Evolutionary conservation across 306 rosid genomes (phyloP).

Genomic region (Corylus americana): DNA sequence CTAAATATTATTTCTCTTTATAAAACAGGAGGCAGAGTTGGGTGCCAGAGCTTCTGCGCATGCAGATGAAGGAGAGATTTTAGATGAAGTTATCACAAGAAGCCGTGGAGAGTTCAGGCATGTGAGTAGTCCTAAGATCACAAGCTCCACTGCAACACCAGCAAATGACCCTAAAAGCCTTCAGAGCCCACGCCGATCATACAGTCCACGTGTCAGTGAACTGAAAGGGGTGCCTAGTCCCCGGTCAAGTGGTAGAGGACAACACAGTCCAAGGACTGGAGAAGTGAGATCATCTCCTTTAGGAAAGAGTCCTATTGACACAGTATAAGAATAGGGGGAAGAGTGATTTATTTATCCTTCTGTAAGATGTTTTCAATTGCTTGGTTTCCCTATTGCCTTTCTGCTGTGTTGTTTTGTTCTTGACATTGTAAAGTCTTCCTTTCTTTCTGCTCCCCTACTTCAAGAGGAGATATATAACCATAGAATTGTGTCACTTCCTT

Average conservation of each 20-base stretch:
- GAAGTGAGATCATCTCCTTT: constrained; percentile 53
- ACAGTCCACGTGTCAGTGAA: constrained; percentile 64
- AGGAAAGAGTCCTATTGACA: constrained; percentile 70
- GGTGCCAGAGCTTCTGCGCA: constrained; percentile 55
- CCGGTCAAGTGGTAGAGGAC: constrained; percentile 56
- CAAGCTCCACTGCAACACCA: constrained; percentile 82
- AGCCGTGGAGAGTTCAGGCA: constrained; percentile 95
- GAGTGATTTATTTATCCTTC: constrained; percentile 8
- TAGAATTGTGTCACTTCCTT: constrained; percentile 28
- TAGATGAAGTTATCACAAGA: constrained; percentile 85
- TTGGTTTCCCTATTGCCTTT: constrained; percentile 28
- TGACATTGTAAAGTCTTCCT: constrained; percentile 32
- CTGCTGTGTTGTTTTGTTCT: constrained; percentile 30
- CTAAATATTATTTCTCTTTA: too few relatives aligned
- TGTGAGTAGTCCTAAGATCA: constrained; percentile 71
- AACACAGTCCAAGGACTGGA: constrained; percentile 53
- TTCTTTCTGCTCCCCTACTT: constrained; percentile 24
- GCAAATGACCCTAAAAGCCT: constrained; percentile 39
- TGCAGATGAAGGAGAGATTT: constrained; percentile 69
- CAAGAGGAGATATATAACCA: constrained; percentile 25
- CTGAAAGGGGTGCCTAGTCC: constrained; percentile 66
- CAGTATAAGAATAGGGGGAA: constrained; percentile 39
- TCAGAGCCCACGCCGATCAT: constrained; percentile 52
- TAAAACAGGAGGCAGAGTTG: constrained; percentile 71
- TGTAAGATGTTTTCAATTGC: constrained; percentile 29